Base-by-base conservation (phyloP, 2,329 filamentous ascomycete genomes). In the Sporothrix pseudoabietina region DNA sequence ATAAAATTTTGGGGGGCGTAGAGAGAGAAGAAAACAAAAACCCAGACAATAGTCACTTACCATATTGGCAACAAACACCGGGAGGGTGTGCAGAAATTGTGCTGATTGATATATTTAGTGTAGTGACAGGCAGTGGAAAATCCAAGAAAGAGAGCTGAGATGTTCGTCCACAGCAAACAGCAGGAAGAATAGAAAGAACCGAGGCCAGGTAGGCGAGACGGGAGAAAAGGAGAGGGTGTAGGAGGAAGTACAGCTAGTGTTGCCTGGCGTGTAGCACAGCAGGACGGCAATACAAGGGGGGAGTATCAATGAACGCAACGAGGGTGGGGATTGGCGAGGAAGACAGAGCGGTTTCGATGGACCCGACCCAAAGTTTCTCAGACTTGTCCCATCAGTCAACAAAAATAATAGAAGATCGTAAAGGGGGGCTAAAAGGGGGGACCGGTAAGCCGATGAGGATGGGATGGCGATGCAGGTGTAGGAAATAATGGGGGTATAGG, bases 41-140 rank as follows among this genome's bases (percentile, higher is more conserved):
- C 44, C 10, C 9, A 9, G 55, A 41, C 1, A 41, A 8, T 22
- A 54, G 55, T 47, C 77, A 80, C 85, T 86, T 85, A 86, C 85
- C 85, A 86, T 86, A 79, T 80, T 84, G 80, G 80, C 80, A 77
- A 80, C 78, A 81, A 39, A 32, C 30, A 78, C 65, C 44, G 7
- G 41, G 47, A 81, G 80, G 79, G 79, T 81, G 79, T 79, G 81
- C 80, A 79, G 78, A 79, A 81, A 80, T 76, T 79, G 75, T 77
- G 78, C 78, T 78, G 77, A 79, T 74, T 73, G 52, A 72, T 73
- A 74, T 77, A 75, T 68, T 74, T 76, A 30, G 54, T 65, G 65
- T 71, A 72, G 63, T 75, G 76, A 75, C 73, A 71, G 57, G 68
- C 49, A 52, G 66, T 69, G 63, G 63, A 47, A 30, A 65, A 52